A percentile compares a stretch with the other conserved stretches of the same genome.
phyloP scores from a whole-genome alignment of 371 early-diverging fungal genomes.

The Mucor indicus region DNA sequence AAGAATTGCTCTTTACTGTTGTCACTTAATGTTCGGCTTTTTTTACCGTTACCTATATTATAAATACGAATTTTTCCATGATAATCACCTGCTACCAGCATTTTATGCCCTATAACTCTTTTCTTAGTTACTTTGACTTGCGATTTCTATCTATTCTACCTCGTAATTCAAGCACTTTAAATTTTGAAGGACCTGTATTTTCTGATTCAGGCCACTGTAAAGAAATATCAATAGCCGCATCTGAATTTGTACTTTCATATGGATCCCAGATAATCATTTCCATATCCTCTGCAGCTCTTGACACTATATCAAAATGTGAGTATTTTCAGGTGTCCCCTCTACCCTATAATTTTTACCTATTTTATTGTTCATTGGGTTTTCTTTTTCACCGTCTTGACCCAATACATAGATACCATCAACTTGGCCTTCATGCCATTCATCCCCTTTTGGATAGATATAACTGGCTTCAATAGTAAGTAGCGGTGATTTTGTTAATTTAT shows the following conservation, averaged over 20 bases:
- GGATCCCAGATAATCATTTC: conserved; percentile 44
- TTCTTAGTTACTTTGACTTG: no score
- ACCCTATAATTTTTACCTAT: no score
- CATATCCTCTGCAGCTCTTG: conserved; percentile 39
- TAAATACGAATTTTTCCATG: conserved; percentile 38
- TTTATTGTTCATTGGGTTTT: conserved; percentile 8
- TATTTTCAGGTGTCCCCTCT: no score
- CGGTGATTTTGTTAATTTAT: neutral
- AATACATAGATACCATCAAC: conserved; percentile 51
- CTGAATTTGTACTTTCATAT: conserved; percentile 26
- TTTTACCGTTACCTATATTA: conserved; percentile 26
- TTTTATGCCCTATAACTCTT: conserved; percentile 31
- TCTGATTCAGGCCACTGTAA: conserved; percentile 38
- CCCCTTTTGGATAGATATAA: conserved; percentile 40
- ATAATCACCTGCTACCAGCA: conserved; percentile 40
- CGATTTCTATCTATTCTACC: no score
- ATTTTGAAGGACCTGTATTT: conserved; percentile 24
- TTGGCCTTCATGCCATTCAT: conserved; percentile 61
- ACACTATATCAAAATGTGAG: no score
- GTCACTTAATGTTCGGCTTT: conserved; percentile 30
- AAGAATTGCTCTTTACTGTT: conserved; percentile 27
- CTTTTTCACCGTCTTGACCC: conserved; percentile 20
- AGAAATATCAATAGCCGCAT: conserved; percentile 32
- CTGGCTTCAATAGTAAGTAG: conserved; percentile 5
- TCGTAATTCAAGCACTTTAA: conserved; percentile 37